Conservation (phyloP, 306 rosid species). For the Quercus variabilis region DNA sequence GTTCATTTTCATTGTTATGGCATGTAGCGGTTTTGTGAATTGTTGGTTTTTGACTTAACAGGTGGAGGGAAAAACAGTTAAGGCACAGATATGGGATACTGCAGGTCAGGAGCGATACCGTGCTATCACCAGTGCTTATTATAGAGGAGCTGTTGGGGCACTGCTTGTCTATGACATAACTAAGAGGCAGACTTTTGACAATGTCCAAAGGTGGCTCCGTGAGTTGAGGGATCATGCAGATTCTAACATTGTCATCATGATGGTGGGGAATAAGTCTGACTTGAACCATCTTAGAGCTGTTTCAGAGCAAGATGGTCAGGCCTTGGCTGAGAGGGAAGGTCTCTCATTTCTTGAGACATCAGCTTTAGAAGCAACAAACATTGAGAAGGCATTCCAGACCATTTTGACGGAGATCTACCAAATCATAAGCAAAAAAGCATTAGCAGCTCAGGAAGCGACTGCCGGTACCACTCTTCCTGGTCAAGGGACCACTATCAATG, state of each 20-base stretch:
- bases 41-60: conserved; percentile 12
- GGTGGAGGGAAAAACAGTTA: conserved; percentile 98
- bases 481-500: conserved; percentile 94
- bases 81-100: conserved; percentile 99
- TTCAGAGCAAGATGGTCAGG: conserved; percentile 80
- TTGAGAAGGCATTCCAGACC: conserved; percentile 98
- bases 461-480: conserved; percentile 57
- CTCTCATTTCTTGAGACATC: conserved; percentile 97
- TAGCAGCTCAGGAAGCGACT: conserved; percentile 95
- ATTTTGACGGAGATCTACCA: conserved; percentile 90
- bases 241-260: conserved; percentile 94
- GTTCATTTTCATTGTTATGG: background rate
- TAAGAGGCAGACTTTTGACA: conserved; percentile 91
- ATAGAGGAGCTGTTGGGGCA: conserved; percentile 99
- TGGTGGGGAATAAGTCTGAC: conserved; percentile 98
- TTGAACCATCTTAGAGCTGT: conserved; percentile 84
- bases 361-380: conserved; percentile 89
- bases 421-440: conserved; percentile 94
- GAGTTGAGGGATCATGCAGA: conserved; percentile 98
- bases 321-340: conserved; percentile 94
- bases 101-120: conserved; percentile 99
- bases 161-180: conserved; percentile 94
- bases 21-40: background rate
- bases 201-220: conserved; percentile 94
- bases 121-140: conserved; percentile 95